Evolutionary conservation across 2,329 filamentous ascomycete species (phyloP).

Genomic region (Pseudogymnoascus destructans): DNA sequence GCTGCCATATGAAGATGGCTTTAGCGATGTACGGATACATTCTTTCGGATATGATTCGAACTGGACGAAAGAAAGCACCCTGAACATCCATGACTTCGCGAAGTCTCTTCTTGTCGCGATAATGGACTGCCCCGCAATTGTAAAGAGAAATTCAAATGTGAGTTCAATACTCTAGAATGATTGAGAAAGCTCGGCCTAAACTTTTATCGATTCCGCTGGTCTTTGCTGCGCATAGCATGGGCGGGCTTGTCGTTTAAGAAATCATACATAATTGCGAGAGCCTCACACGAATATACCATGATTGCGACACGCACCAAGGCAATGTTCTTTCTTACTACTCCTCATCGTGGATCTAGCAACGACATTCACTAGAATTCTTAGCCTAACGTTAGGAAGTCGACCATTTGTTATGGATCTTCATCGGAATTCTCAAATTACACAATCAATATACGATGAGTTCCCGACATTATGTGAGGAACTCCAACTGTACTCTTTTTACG

Average conservation of each 20-base stretch:
- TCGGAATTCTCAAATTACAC: neutral
- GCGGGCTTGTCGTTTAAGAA: conserved; percentile 27
- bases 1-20: conserved; percentile 25
- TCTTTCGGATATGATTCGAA: conserved; percentile 18
- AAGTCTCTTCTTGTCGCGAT: conserved; percentile 23
- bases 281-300: conserved; percentile 11
- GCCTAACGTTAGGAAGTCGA: neutral
- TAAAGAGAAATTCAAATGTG: neutral
- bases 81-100: conserved; percentile 11
- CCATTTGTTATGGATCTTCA: neutral
- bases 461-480: neutral
- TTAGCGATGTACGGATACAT: conserved; percentile 26
- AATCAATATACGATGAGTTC: neutral
- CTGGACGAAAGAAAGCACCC: conserved; percentile 13
- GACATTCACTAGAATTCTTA: neutral
- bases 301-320: conserved; percentile 19
- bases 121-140: conserved; percentile 12
- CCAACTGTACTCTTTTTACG: neutral
- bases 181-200: neutral
- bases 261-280: conserved; percentile 19
- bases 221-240: neutral
- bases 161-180: conserved; percentile 11
- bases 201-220: neutral
- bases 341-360: conserved; percentile 21
- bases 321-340: conserved; percentile 28